A percentile compares a stretch with the other conserved stretches of the same genome.
These are phyloP conservation scores for Trifolium fragiferum DNA, from an alignment of 306 rosid species.

Conservation along the genomic window DNA sequence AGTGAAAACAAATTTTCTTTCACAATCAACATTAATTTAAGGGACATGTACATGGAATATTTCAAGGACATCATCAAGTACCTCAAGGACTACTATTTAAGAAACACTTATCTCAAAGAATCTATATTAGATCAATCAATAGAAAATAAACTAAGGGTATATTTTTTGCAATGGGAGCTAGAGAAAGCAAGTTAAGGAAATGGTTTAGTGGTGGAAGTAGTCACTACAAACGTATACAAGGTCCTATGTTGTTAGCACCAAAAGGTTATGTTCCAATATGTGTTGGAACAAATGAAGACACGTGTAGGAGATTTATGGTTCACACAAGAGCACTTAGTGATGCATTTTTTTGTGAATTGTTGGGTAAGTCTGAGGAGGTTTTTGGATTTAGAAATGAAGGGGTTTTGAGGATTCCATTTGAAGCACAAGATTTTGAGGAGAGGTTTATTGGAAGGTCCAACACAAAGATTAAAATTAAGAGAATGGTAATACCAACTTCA, in stretches of 20 bases:
- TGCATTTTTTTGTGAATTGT: constrained; percentile 52
- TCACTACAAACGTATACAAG: constrained; percentile 20
- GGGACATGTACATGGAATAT: neutral
- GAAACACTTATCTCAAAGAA: constrained; percentile 7
- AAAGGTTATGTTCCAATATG: constrained; percentile 64
- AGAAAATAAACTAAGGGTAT: neutral
- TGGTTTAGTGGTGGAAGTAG: constrained; percentile 23
- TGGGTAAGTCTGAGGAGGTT: constrained; percentile 50
- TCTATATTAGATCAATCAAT: neutral
- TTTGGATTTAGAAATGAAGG: constrained; percentile 58
- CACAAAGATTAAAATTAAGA: constrained; percentile 29
- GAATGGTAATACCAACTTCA: constrained; percentile 41
- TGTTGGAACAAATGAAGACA: constrained; percentile 54
- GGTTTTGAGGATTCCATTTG: constrained; percentile 56
- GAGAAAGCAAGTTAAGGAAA: constrained; percentile 46
- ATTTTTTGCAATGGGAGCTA: constrained; percentile 46
- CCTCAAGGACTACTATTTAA: constrained; percentile 17
- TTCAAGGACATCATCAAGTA: constrained; percentile 31
- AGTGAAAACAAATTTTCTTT: constrained; percentile 22
- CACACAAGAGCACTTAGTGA: constrained; percentile 40
- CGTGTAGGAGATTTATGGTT: constrained; percentile 47
- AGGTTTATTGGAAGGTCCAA: constrained; percentile 49
- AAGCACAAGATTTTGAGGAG: constrained; percentile 59
- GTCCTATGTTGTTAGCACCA: constrained; percentile 18
- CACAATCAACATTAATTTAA: constrained; percentile 31